Conservation (phyloP, 202 grass and related monocot genomes). For the Carex arenaria region DNA sequence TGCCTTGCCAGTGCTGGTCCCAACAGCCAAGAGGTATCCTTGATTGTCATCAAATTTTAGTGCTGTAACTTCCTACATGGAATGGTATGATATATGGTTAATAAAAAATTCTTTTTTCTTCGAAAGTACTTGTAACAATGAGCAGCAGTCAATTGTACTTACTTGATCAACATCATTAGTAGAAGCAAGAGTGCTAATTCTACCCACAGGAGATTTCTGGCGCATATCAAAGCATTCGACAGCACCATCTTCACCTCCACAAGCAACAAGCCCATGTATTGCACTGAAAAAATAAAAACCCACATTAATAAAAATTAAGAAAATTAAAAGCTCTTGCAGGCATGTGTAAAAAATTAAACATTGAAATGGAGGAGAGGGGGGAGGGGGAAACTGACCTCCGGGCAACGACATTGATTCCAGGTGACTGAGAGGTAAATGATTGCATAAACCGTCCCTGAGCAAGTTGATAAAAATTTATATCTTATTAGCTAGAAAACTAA, state of each 20-base stretch:
- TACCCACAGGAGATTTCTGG: conserved; percentile 75
- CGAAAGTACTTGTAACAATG: conserved; percentile 8
- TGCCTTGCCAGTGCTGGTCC: conserved; percentile 89
- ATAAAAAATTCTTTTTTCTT: conserved; percentile 9
- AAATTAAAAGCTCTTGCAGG: conserved; percentile 17
- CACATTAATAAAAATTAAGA: conserved; percentile 18
- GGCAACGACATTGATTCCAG: conserved; percentile 80
- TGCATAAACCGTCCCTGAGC: conserved; percentile 77
- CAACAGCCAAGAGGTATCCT: conserved; percentile 80
- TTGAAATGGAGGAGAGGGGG: neutral
- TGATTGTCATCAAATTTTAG: conserved; percentile 85
- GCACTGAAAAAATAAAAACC: conserved; percentile 36
- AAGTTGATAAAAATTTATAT: conserved; percentile 15
- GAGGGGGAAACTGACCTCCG: conserved; percentile 36
- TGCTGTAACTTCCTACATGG: conserved; percentile 76
- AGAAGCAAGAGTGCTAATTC: conserved; percentile 60
- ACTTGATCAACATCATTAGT: conserved; percentile 72
- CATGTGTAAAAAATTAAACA: neutral
- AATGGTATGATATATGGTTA: neutral
- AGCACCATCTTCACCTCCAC: conserved; percentile 84
- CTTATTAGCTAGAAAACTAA: neutral
- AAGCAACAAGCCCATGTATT: conserved; percentile 87
- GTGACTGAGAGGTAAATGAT: conserved; percentile 71
- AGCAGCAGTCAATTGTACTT: conserved; percentile 18
- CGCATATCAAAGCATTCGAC: conserved; percentile 98